Evolutionary conservation across 1,139 yeast species (phyloP).

Genomic region (Suhomyces panamericanus): DNA sequence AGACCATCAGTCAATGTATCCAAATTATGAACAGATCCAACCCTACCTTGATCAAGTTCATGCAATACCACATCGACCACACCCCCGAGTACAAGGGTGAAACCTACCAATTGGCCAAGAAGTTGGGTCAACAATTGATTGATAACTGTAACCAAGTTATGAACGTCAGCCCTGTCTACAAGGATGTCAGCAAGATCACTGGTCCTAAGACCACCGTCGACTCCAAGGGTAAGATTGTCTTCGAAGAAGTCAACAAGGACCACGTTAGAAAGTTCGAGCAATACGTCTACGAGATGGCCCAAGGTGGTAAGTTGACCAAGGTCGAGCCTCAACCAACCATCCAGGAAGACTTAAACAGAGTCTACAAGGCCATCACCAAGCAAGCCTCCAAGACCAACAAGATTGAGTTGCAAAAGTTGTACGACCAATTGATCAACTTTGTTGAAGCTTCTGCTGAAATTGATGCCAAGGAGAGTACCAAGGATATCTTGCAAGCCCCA

Average conservation of each 20-base stretch:
- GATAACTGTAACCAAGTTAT: slow-evolving; percentile 93
- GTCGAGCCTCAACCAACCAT: slow-evolving; percentile 63
- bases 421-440: slow-evolving; percentile 73
- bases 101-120: slow-evolving; percentile 83
- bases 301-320: slow-evolving; percentile 84
- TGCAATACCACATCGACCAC: slow-evolving; percentile 96
- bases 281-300: slow-evolving; percentile 95
- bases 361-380: slow-evolving; percentile 76
- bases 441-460: slow-evolving; percentile 71
- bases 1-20: slow-evolving; percentile 93
- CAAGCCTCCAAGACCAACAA: slow-evolving; percentile 67
- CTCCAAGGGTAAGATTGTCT: slow-evolving; percentile 81
- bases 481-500: slow-evolving; percentile 37
- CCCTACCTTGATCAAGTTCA: slow-evolving; percentile 89
- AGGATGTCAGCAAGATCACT: slow-evolving; percentile 90
- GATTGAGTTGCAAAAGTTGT: slow-evolving; percentile 76
- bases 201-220: slow-evolving; percentile 92
- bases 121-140: slow-evolving; percentile 87
- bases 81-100: slow-evolving; percentile 90
- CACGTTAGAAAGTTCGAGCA: slow-evolving; percentile 93
- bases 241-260: slow-evolving; percentile 84
- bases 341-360: slow-evolving; percentile 79
- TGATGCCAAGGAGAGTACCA: slow-evolving; percentile 48
- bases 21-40: slow-evolving; percentile 97
- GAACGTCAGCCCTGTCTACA: slow-evolving; percentile 83